phyloP scores from a whole-genome alignment of 1,139 yeast species.

The Lodderomyces margitis region DNA sequence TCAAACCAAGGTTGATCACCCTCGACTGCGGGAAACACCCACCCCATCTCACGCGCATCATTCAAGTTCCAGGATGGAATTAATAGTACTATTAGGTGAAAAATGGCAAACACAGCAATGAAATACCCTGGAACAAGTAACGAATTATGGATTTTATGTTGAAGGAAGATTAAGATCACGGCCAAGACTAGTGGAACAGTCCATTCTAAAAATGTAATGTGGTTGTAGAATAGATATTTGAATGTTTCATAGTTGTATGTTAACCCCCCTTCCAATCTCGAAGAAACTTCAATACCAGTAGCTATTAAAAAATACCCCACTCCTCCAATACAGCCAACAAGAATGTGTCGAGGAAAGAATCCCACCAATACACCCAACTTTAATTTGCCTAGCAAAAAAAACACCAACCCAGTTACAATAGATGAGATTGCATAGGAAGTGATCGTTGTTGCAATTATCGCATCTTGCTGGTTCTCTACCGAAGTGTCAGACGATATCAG shows the following conservation, averaged over 20 bases:
- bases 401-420: slow-evolving; percentile 80
- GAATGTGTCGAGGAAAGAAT: slow-evolving; percentile 91
- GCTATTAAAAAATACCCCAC: slow-evolving; percentile 90
- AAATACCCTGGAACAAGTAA: slow-evolving; percentile 80
- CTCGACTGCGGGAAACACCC: slow-evolving; percentile 75
- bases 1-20: slow-evolving; percentile 83
- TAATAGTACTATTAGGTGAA: slow-evolving; percentile 64
- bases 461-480: slow-evolving; percentile 44
- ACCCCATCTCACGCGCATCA: slow-evolving; percentile 67
- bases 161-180: slow-evolving; percentile 55
- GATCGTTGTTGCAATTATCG: slow-evolving; percentile 81
- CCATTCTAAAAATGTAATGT: slow-evolving; percentile 63
- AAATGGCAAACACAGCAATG: slow-evolving; percentile 62
- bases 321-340: slow-evolving; percentile 97
- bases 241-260: slow-evolving; percentile 61
- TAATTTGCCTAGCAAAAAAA: slow-evolving; percentile 72
- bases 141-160: slow-evolving; percentile 66
- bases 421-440: slow-evolving; percentile 83
- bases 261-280: slow-evolving; percentile 73
- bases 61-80: slow-evolving; percentile 66
- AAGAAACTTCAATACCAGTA: slow-evolving; percentile 88
- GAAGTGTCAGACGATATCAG: slow-evolving; percentile 48
- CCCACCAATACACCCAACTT: slow-evolving; percentile 84
- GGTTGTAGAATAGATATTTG: slow-evolving; percentile 37
- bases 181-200: slow-evolving; percentile 67